These are phyloP conservation scores for Russula abietina DNA, from an alignment of 768 basidiomycete species.

Conservation along the genomic window DNA sequence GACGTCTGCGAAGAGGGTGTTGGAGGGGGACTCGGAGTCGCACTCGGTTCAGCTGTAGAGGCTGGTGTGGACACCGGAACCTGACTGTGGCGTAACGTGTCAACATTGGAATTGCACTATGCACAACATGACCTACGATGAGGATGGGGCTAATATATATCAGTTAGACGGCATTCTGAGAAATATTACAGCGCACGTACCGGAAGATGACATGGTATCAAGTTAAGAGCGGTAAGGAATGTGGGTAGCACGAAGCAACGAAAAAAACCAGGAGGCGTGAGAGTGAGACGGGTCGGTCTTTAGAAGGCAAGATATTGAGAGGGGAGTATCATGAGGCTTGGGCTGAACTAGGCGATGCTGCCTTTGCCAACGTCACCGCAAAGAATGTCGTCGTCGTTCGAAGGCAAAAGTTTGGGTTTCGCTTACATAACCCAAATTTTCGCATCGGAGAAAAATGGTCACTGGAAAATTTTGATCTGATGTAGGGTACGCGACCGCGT, in stretches of 20 bases:
- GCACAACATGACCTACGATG: conserved; percentile 5
- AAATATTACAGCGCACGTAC: conserved; percentile 3
- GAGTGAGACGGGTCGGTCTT: not conserved
- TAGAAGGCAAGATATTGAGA: not conserved
- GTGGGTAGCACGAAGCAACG: conserved; percentile 12
- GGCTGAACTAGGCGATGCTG: not conserved
- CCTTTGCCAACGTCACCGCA: conserved; percentile 1
- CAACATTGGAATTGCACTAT: not conserved
- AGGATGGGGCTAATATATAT: not conserved
- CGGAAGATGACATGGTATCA: conserved; percentile 4
- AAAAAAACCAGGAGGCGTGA: not conserved
- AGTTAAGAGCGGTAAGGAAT: conserved; percentile 1
- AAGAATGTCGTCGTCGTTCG: not conserved
- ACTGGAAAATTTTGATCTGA: not conserved
- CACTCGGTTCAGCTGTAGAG: not conserved
- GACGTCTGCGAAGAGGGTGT: not conserved
- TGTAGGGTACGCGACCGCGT: not conserved
- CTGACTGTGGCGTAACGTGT: not conserved
- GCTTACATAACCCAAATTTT: conserved; percentile 18
- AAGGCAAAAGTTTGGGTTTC: not conserved
- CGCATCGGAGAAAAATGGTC: not conserved
- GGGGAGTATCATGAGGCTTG: conserved; percentile 5
- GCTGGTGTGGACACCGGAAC: not conserved
- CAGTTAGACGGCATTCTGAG: not conserved
- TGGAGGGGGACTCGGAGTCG: not conserved